Base-by-base conservation (phyloP, 2,329 filamentous ascomycete species). In the Diplodia mutila region DNA sequence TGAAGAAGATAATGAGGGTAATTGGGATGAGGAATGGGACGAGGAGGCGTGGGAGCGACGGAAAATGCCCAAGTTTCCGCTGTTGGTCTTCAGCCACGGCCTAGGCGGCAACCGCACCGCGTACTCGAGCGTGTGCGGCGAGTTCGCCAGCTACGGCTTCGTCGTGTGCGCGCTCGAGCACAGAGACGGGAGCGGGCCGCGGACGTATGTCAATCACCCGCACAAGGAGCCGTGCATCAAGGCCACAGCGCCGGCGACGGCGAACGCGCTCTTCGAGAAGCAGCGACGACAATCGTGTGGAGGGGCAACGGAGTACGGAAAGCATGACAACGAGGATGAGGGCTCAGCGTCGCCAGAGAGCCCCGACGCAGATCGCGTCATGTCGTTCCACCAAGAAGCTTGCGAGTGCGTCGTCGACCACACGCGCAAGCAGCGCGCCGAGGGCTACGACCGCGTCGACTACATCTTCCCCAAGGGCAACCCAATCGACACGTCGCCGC, bases 1-100 rank as follows among this genome's bases (percentile, higher is more conserved):
- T 7, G 46, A 54, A 9, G 53, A 42, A 4, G 74, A 78, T 18
- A 80, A 80, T 2, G 42, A 46, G 42, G 42, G 42, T 3, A 3
- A 2, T 2, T 46, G 42, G 2, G 75, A 76, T 46, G 69, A 73
- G 53, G 77, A 74, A 6, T 70, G 72, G 39, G 63, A 54, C 8
- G 51, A 42, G 21, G 70, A 16, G 65, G 72, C 1, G 73, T 77
- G 68, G 39, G 18, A 61, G 39, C 23, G 11, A 14, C 9, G 37
- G 9, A 8, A 23, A 21, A n/a, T 46, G 59, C 85, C 86, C 0
- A 80, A 70, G 4, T 90, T 90, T 68, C 88, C 89, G 1, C 78
- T 90, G 25, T 80, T 91, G 39, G 81, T 91, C 25, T 91, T 91
- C 75, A 89, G 86, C 71, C 89, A 91, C 75, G 89, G 89, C 0